These are phyloP conservation scores for Arctium minus DNA, from an alignment of 129 eudicot genomes.

Conservation along the genomic window DNA sequence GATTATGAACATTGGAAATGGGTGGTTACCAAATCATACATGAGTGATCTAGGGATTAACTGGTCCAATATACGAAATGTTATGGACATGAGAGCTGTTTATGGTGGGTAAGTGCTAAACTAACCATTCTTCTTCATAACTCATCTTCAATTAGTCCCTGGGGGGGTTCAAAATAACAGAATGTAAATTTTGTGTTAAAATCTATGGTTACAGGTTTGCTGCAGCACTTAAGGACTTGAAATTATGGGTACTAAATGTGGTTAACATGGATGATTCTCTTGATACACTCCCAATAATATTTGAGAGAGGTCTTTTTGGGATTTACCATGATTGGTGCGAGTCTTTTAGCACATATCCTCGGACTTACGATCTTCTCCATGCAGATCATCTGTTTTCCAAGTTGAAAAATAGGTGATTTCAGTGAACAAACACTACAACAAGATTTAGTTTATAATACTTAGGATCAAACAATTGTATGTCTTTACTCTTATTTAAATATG, in stretches of 20 bases:
- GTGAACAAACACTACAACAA: background rate
- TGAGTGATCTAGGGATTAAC: slow-evolving; percentile 57
- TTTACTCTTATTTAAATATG: background rate
- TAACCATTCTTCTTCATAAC: background rate
- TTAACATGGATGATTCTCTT: slow-evolving; percentile 54
- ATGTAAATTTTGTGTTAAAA: background rate
- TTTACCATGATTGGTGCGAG: slow-evolving; percentile 91
- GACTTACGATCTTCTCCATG: slow-evolving; percentile 83
- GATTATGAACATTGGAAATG: slow-evolving; percentile 70
- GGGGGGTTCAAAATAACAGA: background rate
- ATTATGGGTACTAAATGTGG: slow-evolving; percentile 86
- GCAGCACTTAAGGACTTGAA: slow-evolving; percentile 75
- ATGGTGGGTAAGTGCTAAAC: slow-evolving; percentile 66
- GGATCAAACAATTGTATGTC: background rate
- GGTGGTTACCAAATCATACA: slow-evolving; percentile 46
- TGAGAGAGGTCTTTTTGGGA: slow-evolving; percentile 81
- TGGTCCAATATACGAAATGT: slow-evolving; percentile 74
- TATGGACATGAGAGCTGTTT: slow-evolving; percentile 95
- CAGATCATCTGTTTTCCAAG: slow-evolving; percentile 65
- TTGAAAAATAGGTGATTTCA: slow-evolving; percentile 47
- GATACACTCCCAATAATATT: slow-evolving; percentile 79
- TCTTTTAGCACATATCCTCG: slow-evolving; percentile 82
- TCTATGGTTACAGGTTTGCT: slow-evolving; percentile 48
- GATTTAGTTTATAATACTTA: background rate
- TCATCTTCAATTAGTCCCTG: background rate